Base-by-base conservation (phyloP, 306 rosid genomes). In the Corylus avellana region DNA sequence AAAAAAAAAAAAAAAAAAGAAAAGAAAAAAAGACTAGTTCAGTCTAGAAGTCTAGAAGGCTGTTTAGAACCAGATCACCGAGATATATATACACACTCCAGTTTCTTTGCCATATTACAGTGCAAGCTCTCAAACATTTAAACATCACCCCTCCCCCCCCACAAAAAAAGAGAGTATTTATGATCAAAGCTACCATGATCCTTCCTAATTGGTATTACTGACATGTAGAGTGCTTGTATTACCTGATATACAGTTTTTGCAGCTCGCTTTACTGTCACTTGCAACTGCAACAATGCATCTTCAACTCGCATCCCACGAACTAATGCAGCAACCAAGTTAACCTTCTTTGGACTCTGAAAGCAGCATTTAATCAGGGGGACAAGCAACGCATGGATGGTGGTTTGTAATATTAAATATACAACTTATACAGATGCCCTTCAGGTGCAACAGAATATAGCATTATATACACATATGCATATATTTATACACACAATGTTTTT, bases 281-380 rank as follows among this genome's bases (percentile, higher is more conserved):
- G 94, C 88, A 92, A 84, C 87, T 95, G 98, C 86, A 92, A 39
- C 80, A 92, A 84, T 73, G 98, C 98, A 87, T 95, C 98, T 82
- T 95, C 97, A 80, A 95, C 98, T 56, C 92, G 98, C 98, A 95
- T 95, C 32, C 98, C 98, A 80, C 98, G 97, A 46, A 92, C 94
- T 75, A 92, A 81, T 64, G 95, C 94, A 83, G 97, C 98, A 73
- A 95, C 98, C 92, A 95, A 88, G 90, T 95, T 95, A 78, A 92
- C 81, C 89, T 95, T 95, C 89, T 92, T 95, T 54, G 98, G 98
- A 86, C 97, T 92, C 98, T 95, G 83, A 18, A 57, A 74, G 53
- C 12, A 10, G 61, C 17, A 55, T 18, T 75, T 32, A 42, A 84
- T 47, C 27, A 75, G 50, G 46, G 18, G 32, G n/a, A 42, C 7